Evolutionary conservation across 202 grass and related monocot species (phyloP).

Genomic region (Alloteropsis angusta): DNA sequence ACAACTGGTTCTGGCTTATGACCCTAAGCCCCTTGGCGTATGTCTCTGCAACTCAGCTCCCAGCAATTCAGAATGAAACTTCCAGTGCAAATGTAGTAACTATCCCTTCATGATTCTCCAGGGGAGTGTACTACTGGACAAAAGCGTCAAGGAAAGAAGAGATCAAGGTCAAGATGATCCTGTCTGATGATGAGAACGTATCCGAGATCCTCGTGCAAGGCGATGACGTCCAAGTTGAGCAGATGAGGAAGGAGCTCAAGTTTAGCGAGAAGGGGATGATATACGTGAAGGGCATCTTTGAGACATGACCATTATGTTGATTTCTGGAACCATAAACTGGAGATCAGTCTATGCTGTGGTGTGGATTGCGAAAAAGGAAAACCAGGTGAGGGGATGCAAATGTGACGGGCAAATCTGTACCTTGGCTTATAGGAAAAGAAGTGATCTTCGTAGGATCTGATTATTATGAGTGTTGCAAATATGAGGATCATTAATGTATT

Average conservation of each 20-base stretch:
- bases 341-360: neutral
- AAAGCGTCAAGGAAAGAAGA: constrained; percentile 86
- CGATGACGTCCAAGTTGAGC: constrained; percentile 80
- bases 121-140: constrained; percentile 93
- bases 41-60: constrained; percentile 21
- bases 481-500: neutral
- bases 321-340: neutral
- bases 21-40: constrained; percentile 86
- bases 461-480: constrained; percentile 3
- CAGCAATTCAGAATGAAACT: neutral
- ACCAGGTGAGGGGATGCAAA: neutral
- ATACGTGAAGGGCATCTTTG: constrained; percentile 90
- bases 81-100: constrained; percentile 8
- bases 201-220: constrained; percentile 72
- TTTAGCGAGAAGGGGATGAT: constrained; percentile 88
- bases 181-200: constrained; percentile 39
- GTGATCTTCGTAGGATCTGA: neutral
- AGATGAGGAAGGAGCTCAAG: constrained; percentile 79
- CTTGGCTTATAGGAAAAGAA: constrained; percentile 31
- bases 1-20: constrained; percentile 98
- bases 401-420: constrained; percentile 37
- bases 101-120: constrained; percentile 19
- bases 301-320: constrained; percentile 22
- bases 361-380: neutral
- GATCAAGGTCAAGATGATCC: constrained; percentile 86